These are phyloP conservation scores for Geranomyces michiganensis DNA, from an alignment of 192 early-diverging fungal genomes.

Conservation along the genomic window DNA sequence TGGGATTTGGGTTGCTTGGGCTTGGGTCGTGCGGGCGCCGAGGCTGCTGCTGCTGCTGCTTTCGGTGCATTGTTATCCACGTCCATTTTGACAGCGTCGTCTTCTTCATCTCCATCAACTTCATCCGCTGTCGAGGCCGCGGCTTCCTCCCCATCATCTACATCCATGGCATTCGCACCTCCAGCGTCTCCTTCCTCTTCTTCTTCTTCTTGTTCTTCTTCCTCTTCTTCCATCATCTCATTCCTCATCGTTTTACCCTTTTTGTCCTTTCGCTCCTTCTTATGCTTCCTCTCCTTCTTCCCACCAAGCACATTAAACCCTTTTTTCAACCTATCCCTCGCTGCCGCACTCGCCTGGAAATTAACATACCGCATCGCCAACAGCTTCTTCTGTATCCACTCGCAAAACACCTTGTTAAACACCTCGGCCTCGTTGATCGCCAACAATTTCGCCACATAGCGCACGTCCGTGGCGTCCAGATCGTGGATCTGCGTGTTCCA, in stretches of 20 bases:
- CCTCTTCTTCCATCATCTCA: constrained; percentile 2
- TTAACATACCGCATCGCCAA: neutral
- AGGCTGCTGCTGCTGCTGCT: neutral
- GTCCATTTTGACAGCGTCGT: neutral
- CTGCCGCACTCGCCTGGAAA: neutral
- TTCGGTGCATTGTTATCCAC: neutral
- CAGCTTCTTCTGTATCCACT: constrained; percentile 30
- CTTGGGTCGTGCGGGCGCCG: neutral
- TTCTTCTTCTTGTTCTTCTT: neutral
- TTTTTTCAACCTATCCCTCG: neutral
- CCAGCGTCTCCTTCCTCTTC: neutral
- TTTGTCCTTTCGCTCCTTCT: constrained; percentile 7
- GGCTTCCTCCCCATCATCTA: neutral
- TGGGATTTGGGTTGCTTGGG: neutral
- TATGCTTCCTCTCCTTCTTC: neutral
- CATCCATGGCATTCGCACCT: neutral
- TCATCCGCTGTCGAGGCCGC: neutral
- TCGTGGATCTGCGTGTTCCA: constrained; percentile 14
- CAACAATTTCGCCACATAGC: neutral
- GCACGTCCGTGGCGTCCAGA: neutral
- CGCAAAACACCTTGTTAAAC: constrained; percentile 16
- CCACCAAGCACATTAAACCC: too few relatives aligned
- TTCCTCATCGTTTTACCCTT: neutral
- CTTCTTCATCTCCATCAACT: neutral
- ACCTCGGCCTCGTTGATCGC: neutral